Percentiles rank a stretch among this genome's conserved stretches.
Conservation (phyloP, 768 basidiomycete genomes). For the Psilocybe tampanensis region DNA sequence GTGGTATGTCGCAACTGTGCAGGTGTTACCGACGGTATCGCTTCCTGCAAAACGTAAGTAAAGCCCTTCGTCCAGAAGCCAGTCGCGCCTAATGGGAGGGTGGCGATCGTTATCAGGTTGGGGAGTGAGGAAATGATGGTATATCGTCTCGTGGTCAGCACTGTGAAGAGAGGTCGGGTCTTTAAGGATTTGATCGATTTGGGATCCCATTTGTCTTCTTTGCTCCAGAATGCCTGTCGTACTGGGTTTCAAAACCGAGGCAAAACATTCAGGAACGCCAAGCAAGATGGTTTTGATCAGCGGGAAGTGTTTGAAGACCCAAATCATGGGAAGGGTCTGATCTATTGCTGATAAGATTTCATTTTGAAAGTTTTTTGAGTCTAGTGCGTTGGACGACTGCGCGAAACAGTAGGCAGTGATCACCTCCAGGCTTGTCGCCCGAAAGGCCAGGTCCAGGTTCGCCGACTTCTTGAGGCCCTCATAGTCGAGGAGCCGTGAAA, state of each 20-base stretch:
- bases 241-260: constrained; percentile 35
- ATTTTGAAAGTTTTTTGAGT: constrained; percentile 34
- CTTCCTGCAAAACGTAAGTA: constrained; percentile 43
- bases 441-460: constrained; percentile 41
- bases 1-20: constrained; percentile 37
- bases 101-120: constrained; percentile 31
- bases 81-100: constrained; percentile 32
- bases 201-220: constrained; percentile 33
- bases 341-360: constrained; percentile 36
- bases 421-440: constrained; percentile 39
- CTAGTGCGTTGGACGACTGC: constrained; percentile 30
- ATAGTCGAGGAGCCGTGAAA: constrained; percentile 29
- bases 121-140: constrained; percentile 37
- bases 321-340: constrained; percentile 36
- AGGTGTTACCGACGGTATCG: constrained; percentile 45
- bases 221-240: constrained; percentile 36
- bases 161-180: constrained; percentile 31
- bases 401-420: constrained; percentile 43
- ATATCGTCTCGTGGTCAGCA: constrained; percentile 38
- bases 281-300: constrained; percentile 31
- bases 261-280: constrained; percentile 34
- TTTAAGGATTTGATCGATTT: constrained; percentile 36
- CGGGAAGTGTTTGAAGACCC: constrained; percentile 41
- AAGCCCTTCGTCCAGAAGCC: constrained; percentile 39
- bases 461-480: constrained; percentile 23